Conservation (phyloP, 1,284 basidiomycete species). For the Sporisorium graminicola region DNA sequence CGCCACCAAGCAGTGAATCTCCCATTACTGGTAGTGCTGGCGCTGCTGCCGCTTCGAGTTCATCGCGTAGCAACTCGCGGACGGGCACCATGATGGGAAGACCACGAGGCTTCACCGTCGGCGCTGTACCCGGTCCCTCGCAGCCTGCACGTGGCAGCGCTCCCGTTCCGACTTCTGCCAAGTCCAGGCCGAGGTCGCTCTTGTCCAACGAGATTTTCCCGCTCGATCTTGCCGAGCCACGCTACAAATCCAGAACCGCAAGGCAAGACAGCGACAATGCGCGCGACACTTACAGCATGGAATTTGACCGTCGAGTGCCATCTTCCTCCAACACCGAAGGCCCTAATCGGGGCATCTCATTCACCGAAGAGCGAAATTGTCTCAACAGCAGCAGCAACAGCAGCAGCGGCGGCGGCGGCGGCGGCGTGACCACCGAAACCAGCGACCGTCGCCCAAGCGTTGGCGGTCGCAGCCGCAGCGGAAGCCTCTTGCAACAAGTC, state of each 20-base stretch:
- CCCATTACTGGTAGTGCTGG: neutral
- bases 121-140: slow-evolving; percentile 47
- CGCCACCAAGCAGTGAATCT: slow-evolving; percentile 1
- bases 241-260: slow-evolving; percentile 16
- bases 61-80: slow-evolving; percentile 11
- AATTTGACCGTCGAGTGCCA: slow-evolving; percentile 26
- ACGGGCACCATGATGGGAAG: slow-evolving; percentile 29
- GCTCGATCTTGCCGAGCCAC: slow-evolving; percentile 47
- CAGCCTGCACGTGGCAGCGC: slow-evolving; percentile 12
- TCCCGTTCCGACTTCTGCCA: slow-evolving; percentile 13
- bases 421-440: slow-evolving; percentile 18
- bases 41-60: neutral
- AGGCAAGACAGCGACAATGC: slow-evolving; percentile 15
- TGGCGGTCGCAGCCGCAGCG: slow-evolving; percentile 57
- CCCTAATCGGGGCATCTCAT: slow-evolving; percentile 15
- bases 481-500: slow-evolving; percentile 61
- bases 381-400: slow-evolving; percentile 2
- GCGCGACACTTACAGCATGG: slow-evolving; percentile 38
- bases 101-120: slow-evolving; percentile 60
- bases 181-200: slow-evolving; percentile 51
- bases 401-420: slow-evolving; percentile 14
- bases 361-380: slow-evolving; percentile 14
- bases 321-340: slow-evolving; percentile 6
- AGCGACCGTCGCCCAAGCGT: slow-evolving; percentile 40
- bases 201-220: slow-evolving; percentile 57